Base-by-base conservation (phyloP, 2,329 filamentous ascomycete species). In the Monilinia fructicola region DNA sequence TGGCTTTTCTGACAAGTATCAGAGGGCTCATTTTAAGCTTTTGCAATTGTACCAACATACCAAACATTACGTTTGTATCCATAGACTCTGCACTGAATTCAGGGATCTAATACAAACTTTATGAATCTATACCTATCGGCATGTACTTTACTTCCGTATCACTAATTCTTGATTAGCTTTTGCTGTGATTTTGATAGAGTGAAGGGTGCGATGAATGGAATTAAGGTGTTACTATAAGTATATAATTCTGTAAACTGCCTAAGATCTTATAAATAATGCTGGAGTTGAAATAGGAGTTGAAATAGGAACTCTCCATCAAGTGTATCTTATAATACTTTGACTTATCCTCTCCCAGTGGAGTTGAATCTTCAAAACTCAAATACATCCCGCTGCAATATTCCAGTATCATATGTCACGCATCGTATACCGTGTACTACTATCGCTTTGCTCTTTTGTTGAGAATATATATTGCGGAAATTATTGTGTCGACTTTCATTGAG, bases 31-130 rank as follows among this genome's bases (percentile, higher is more conserved):
- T 63, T 21, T 26, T 42, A 31, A 48, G 60, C 46, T 44, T 56
- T 64, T 56, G 26, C 62, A 42, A 42, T 23, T 64, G 62, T 64
- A 64, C 62, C 52, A 64, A 64, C 50, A 64, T 64, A 56, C 38
- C 52, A 64, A 64, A 55, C 52, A 58, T 26, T 28, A 54, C 48
- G 62, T 55, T 23, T 64, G 53, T 56, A 64, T 42, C 48, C 53
- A 64, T 64, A 58, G 38, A 48, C 26, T 54, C 48, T 52, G 60
- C 60, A n/a, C 50, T 54, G 18, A 63, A 63, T 42, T 23, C 60
- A 54, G 48, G 48, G 48, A 42, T 23, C 21, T 54, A 54, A 42
- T 54, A 63, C 48, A 63, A 42, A 54, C n/a, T n/a, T 40, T 35
- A 53, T 63, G 48, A 63, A 63, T 54, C 31, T 54, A 63, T 63